A percentile compares a stretch with the other conserved stretches of the same genome.
phyloP scores from a whole-genome alignment of 306 rosid genomes.

The Astragalus membranaceus region DNA sequence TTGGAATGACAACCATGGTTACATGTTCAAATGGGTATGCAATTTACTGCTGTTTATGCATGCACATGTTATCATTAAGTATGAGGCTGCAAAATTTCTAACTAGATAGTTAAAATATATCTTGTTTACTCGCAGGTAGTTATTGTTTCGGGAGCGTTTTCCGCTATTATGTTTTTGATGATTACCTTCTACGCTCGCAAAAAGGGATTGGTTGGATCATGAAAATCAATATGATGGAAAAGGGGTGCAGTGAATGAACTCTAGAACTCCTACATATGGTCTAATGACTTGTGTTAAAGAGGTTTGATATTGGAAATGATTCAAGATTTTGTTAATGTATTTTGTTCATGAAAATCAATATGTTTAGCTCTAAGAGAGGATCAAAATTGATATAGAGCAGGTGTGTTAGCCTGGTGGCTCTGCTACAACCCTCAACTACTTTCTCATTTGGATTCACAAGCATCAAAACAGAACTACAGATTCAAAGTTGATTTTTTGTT shows the following conservation, averaged over 20 bases:
- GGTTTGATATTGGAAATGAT: neutral
- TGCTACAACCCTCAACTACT: neutral
- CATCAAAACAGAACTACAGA: neutral
- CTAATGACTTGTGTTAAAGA: neutral
- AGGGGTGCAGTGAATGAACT: constrained; percentile 15
- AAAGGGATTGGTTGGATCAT: constrained; percentile 77
- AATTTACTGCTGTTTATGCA: neutral
- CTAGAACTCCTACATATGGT: neutral
- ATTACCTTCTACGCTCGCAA: constrained; percentile 50
- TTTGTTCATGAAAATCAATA: too few relatives aligned
- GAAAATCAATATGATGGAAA: constrained; percentile 20
- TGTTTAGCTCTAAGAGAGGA: neutral
- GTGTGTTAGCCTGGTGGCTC: neutral
- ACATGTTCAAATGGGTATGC: constrained; percentile 86
- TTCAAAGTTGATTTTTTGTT: constrained; percentile 2
- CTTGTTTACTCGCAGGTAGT: constrained; percentile 49
- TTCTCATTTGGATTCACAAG: constrained; percentile 6
- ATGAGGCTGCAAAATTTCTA: neutral
- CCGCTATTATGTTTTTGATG: constrained; percentile 31
- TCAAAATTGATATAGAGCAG: neutral
- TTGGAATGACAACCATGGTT: constrained; percentile 47
- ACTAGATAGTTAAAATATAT: neutral
- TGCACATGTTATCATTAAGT: too few relatives aligned
- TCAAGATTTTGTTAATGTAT: constrained; percentile 8
- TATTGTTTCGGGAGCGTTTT: constrained; percentile 29